Evolutionary conservation across 495 filamentous ascomycete species (phyloP).

Genomic region (Penicillium ochrochloron): DNA sequence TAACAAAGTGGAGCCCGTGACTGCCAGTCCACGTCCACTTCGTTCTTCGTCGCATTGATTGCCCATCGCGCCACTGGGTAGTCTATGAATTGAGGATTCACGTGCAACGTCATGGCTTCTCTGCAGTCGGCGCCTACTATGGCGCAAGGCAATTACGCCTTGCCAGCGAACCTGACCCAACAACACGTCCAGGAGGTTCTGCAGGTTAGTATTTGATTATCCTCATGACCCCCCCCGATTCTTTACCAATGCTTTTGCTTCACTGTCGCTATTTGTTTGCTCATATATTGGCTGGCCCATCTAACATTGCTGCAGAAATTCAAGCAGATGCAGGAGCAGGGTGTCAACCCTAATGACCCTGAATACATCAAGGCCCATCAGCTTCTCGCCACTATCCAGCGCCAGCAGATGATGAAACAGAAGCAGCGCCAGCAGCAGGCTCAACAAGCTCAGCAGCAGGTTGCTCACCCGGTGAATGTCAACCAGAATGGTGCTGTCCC

Average conservation of each 20-base stretch:
- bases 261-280: neutral
- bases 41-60: slow-evolving; percentile 28
- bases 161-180: slow-evolving; percentile 61
- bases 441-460: slow-evolving; percentile 38
- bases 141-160: slow-evolving; percentile 60
- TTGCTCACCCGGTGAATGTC: neutral
- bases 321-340: slow-evolving; percentile 77
- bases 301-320: slow-evolving; percentile 65
- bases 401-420: slow-evolving; percentile 56
- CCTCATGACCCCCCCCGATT: neutral
- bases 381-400: slow-evolving; percentile 67
- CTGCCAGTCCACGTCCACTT: slow-evolving; percentile 15
- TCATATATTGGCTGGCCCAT: neutral
- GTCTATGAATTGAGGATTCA: slow-evolving; percentile 43
- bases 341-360: slow-evolving; percentile 74
- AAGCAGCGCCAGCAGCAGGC: slow-evolving; percentile 54
- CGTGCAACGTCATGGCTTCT: slow-evolving; percentile 69
- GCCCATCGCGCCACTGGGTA: slow-evolving; percentile 21
- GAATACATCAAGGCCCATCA: slow-evolving; percentile 76
- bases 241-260: too few species aligned
- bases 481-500: slow-evolving; percentile 46
- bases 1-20: slow-evolving; percentile 28
- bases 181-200: slow-evolving; percentile 66
- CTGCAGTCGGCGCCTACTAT: slow-evolving; percentile 70
- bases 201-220: slow-evolving; percentile 50